Percentiles rank a stretch among this genome's conserved stretches.
phyloP scores from a whole-genome alignment of 2,329 filamentous ascomycete species.

The Paraphaeosphaeria minitans region DNA sequence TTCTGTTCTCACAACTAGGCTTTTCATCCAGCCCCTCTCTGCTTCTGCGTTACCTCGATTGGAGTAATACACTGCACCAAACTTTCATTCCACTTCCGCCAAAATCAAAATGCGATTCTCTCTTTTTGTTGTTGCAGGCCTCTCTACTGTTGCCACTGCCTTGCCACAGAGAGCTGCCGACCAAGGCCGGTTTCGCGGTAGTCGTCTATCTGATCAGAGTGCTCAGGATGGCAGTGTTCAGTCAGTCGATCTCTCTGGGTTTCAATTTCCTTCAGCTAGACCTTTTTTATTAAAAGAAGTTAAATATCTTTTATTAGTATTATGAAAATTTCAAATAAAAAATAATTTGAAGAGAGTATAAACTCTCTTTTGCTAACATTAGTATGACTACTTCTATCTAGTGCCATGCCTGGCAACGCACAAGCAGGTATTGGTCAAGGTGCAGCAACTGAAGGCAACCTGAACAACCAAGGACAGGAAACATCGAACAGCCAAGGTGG shows the following conservation, averaged over 20 bases:
- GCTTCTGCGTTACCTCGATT: not conserved
- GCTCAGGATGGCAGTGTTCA: not conserved
- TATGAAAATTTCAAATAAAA: too few relatives aligned
- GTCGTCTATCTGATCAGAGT: slow-evolving; percentile 1
- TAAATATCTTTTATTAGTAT: too few relatives aligned
- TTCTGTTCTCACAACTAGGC: not conserved
- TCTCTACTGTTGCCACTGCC: not conserved
- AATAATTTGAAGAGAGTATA: too few relatives aligned
- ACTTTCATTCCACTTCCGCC: not conserved
- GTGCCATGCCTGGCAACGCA: not conserved
- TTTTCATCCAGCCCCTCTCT: not conserved
- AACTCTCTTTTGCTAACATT: too few relatives aligned
- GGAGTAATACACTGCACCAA: not conserved
- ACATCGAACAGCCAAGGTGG: not conserved
- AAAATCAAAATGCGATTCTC: slow-evolving; percentile 2
- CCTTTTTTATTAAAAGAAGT: too few relatives aligned
- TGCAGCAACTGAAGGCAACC: not conserved
- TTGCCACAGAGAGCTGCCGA: slow-evolving; percentile 5
- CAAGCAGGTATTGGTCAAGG: not conserved
- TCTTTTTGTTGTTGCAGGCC: not conserved
- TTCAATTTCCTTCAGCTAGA: not conserved
- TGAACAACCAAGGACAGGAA: not conserved
- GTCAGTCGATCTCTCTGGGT: not conserved
- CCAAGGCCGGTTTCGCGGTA: not conserved
- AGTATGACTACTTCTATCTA: too few relatives aligned